Evolutionary conservation across 1,284 basidiomycete species (phyloP).

Genomic region (Ganoderma leucocontextum): DNA sequence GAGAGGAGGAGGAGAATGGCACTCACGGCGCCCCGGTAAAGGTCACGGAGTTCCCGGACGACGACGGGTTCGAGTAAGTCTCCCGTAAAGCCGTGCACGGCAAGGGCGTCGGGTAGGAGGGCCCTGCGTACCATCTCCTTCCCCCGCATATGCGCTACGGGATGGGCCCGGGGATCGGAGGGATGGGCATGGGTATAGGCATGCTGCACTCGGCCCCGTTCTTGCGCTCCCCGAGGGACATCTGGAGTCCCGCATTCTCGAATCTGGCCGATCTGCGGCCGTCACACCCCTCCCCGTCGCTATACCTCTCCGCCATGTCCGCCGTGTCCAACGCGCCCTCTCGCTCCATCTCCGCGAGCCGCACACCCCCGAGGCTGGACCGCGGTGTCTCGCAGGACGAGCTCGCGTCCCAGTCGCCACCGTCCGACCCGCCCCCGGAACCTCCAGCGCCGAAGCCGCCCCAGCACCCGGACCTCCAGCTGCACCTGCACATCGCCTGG

Average conservation of each 20-base stretch:
- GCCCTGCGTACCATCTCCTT: slow-evolving; percentile 69
- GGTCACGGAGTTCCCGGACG: too few relatives aligned
- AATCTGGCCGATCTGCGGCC: slow-evolving; percentile 41
- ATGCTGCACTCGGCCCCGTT: slow-evolving; percentile 65
- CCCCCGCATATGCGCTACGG: slow-evolving; percentile 78
- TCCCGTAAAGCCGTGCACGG: slow-evolving; percentile 64
- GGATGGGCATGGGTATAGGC: slow-evolving; percentile 53
- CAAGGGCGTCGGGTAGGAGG: slow-evolving; percentile 58
- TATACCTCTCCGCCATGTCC: slow-evolving; percentile 43
- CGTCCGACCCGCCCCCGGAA: slow-evolving; percentile 15
- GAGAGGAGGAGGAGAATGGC: too few relatives aligned
- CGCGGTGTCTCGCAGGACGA: slow-evolving; percentile 12
- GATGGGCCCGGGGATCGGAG: slow-evolving; percentile 47
- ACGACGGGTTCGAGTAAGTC: slow-evolving; percentile 79
- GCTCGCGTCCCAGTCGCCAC: slow-evolving; percentile 13
- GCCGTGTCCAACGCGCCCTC: slow-evolving; percentile 32
- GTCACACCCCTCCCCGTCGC: slow-evolving; percentile 40
- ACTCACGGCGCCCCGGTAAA: too few relatives aligned
- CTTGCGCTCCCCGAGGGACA: too few relatives aligned
- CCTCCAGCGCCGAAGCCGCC: slow-evolving; percentile 37
- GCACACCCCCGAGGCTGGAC: slow-evolving; percentile 21
- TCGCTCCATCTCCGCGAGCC: slow-evolving; percentile 19
- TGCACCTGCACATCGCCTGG: slow-evolving; percentile 80
- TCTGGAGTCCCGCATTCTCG: slow-evolving; percentile 55
- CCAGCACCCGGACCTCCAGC: slow-evolving; percentile 73